A percentile compares a stretch with the other conserved stretches of the same genome.
Evolutionary conservation across 2,329 filamentous ascomycete species (phyloP).

Genomic region (Cytospora schulzeri): DNA sequence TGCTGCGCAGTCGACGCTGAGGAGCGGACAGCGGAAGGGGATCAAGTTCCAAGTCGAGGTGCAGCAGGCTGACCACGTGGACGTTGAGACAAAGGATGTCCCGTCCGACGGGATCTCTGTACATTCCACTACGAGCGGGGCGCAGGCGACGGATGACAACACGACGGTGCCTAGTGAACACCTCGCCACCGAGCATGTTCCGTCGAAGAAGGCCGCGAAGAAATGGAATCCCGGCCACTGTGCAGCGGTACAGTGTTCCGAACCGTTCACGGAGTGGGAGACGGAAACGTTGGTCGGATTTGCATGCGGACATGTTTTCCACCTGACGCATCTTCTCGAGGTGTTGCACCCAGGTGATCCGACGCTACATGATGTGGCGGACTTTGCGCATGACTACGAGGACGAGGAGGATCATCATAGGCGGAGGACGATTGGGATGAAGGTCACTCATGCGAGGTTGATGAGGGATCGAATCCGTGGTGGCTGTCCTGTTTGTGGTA

Average conservation of each 20-base stretch:
- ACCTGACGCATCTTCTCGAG: slow-evolving; percentile 70
- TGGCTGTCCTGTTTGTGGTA: slow-evolving; percentile 63
- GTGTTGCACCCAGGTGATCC: slow-evolving; percentile 49
- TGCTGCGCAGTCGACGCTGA: slow-evolving; percentile 76
- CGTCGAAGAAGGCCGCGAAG: slow-evolving; percentile 36
- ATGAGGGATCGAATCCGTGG: slow-evolving; percentile 69
- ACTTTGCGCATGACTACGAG: slow-evolving; percentile 47
- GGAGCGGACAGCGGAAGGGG: slow-evolving; percentile 77
- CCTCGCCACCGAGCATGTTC: slow-evolving; percentile 14
- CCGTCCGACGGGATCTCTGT: slow-evolving; percentile 32
- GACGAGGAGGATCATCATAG: slow-evolving; percentile 43
- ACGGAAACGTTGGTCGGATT: slow-evolving; percentile 77
- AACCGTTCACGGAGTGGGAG: slow-evolving; percentile 62
- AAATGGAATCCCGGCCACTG: slow-evolving; percentile 57
- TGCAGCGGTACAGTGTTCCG: slow-evolving; percentile 52
- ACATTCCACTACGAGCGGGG: slow-evolving; percentile 11
- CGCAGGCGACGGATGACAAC: slow-evolving; percentile 29
- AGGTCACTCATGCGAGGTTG: slow-evolving; percentile 83
- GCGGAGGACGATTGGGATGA: slow-evolving; percentile 74
- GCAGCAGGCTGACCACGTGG: slow-evolving; percentile 46
- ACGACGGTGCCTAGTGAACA: slow-evolving; percentile 12
- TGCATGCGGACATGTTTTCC: slow-evolving; percentile 80
- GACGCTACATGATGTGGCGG: slow-evolving; percentile 43
- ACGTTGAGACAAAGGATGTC: slow-evolving; percentile 46
- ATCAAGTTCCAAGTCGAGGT: slow-evolving; percentile 82